These are phyloP conservation scores for Phytophthora ohioensis DNA, from an alignment of 352 stramenopile species.

Conservation along the genomic window DNA sequence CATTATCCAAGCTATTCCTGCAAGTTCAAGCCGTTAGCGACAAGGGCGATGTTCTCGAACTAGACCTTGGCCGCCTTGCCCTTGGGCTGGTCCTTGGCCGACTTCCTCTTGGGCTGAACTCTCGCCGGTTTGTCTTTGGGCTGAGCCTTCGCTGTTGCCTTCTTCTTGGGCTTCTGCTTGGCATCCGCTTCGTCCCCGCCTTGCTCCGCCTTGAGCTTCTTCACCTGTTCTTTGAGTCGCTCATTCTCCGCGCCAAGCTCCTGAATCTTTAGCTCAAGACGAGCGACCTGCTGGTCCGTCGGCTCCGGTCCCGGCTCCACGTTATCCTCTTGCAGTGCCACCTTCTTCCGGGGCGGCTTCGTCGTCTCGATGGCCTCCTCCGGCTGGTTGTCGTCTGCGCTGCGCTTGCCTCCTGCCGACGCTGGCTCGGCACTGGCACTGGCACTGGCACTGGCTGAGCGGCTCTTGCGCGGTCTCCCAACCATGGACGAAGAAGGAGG, in stretches of 20 bases:
- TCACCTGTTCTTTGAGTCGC: constrained; percentile 27
- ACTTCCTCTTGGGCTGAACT: constrained; percentile 5
- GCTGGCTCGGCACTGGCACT: constrained; percentile 4
- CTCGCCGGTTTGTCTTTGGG: background rate
- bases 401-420: constrained; percentile 3
- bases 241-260: constrained; percentile 21
- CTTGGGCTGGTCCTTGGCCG: background rate
- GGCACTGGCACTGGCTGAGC: constrained; percentile 2
- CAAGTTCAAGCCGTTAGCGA: background rate
- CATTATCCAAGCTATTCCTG: too few species aligned
- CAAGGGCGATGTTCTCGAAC: background rate
- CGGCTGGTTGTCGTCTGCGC: background rate
- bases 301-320: constrained; percentile 20
- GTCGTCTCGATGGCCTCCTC: constrained; percentile 5
- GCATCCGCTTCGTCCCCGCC: background rate
- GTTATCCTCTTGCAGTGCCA: constrained; percentile 2
- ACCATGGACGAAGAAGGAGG: constrained; percentile 9
- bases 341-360: constrained; percentile 16
- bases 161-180: constrained; percentile 6
- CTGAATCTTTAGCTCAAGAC: constrained; percentile 22
- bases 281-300: constrained; percentile 15
- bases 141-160: constrained; percentile 6
- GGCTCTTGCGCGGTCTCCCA: constrained; percentile 14
- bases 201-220: constrained; percentile 14
- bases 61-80: background rate